Evolutionary conservation across 495 filamentous ascomycete species (phyloP).

Genomic region (Neurospora sp.): DNA sequence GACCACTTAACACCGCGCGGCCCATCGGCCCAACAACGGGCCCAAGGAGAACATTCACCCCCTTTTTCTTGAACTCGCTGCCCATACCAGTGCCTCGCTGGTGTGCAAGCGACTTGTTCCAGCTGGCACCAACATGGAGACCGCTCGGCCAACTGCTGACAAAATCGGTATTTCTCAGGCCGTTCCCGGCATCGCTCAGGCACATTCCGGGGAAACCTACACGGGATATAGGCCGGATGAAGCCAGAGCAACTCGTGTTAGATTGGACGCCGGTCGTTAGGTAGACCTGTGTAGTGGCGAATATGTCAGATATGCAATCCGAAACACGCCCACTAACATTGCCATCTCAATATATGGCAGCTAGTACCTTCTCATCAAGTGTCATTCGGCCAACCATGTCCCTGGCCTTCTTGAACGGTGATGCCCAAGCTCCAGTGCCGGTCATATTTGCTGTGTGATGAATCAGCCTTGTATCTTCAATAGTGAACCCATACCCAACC

Average conservation of each 20-base stretch:
- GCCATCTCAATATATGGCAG: constrained; percentile 17
- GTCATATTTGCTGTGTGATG: constrained; percentile 42
- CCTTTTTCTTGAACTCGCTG: constrained; percentile 48
- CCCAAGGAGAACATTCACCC: constrained; percentile 56
- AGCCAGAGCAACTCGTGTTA: constrained; percentile 44
- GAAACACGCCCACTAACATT: not conserved
- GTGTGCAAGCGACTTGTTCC: constrained; percentile 45
- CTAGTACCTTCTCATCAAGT: constrained; percentile 49
- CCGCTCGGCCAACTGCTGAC: constrained; percentile 48
- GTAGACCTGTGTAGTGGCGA: constrained; percentile 35
- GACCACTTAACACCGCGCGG: constrained; percentile 39
- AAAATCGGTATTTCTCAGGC: constrained; percentile 48
- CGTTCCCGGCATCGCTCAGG: constrained; percentile 53
- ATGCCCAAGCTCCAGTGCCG: constrained; percentile 33
- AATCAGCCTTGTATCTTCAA: not conserved
- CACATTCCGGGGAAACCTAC: constrained; percentile 54
- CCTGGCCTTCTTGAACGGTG: constrained; percentile 41
- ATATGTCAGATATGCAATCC: no score
- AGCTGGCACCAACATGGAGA: constrained; percentile 47
- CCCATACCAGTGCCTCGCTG: constrained; percentile 43
- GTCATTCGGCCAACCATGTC: constrained; percentile 47
- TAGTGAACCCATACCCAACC: not conserved
- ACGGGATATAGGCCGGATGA: constrained; percentile 39
- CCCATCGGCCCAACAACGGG: constrained; percentile 53
- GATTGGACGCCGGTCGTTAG: constrained; percentile 39